Evolutionary conservation across 306 rosid species (phyloP), one percentile per base, ranked within the genome.

Genomic region (Oemleria cerasiformis): DNA sequence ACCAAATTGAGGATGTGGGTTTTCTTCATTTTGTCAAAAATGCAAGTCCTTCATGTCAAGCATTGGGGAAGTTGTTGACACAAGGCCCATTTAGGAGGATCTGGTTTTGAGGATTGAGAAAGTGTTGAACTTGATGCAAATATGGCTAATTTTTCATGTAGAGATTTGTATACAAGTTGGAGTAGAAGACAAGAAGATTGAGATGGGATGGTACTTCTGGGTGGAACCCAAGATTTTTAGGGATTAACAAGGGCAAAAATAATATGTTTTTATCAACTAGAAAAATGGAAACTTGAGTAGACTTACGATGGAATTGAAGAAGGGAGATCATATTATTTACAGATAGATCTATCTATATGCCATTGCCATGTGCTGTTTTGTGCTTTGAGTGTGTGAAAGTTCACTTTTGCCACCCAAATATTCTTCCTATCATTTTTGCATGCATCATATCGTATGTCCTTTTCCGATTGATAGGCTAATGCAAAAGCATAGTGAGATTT

Each of bases 311-410:
- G 44, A 25, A 20, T 44, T 70, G 73, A 25, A 66, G 77, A 54
- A 54, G 57, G 69, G 60, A 73, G 81, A 42, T 1, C 55, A 49
- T 62, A 48, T 30, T 30, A 30, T 30, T 30, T 30, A 2, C 36
- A 30, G 36, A 30, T 30, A 83, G 94, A 86, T 84, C 87, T 65
- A 71, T 53, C 36, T 30, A 30, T 30, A 30, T 30, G 36, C 36
- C 36, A 30, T 30, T 30, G 76, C 77, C 96, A 91, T 88, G 94
- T 87, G 96, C 66, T 65, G 82, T 66, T 68, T 59, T 73, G 21
- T 53, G 34, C 57, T n/a, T 47, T 42, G 30, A 47, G 49, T 2
- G 19, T 72, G 76, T 60, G 75, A 72, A 72, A 72, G 40, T 62
- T 60, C 69, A 21, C 40, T 61, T 48, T 19, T 49, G 76, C 76